phyloP scores from a whole-genome alignment of 1,139 yeast species.

The Candida sp. region DNA sequence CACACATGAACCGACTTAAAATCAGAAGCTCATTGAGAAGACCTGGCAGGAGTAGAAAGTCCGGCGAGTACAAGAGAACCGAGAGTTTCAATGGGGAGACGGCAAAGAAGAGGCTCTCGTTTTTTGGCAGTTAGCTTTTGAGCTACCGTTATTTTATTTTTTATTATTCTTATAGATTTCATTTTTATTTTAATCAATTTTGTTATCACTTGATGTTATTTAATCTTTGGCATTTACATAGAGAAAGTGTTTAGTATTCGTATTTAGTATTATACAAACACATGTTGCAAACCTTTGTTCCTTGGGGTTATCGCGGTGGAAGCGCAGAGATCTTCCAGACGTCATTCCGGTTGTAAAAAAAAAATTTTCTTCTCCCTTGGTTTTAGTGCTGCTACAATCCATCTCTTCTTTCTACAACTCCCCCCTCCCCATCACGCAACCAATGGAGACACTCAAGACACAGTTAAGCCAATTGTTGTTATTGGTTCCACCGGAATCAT shows the following conservation, averaged over 20 bases:
- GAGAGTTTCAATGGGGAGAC: constrained; percentile 31
- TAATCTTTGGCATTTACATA: constrained; percentile 1
- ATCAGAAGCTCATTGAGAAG: constrained; percentile 45
- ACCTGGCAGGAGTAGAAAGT: constrained; percentile 31
- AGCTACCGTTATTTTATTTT: not conserved
- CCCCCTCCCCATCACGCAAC: not conserved
- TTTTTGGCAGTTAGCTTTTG: constrained; percentile 24
- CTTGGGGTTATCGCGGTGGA: not conserved
- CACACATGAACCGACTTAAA: constrained; percentile 45
- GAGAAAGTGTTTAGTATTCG: not conserved
- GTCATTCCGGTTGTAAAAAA: not conserved
- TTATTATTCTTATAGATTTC: constrained; percentile 6
- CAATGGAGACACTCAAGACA: constrained; percentile 11
- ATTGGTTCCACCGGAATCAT: constrained; percentile 15
- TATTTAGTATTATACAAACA: not conserved
- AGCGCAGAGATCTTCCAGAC: too few relatives aligned
- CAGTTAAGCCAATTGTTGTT: constrained; percentile 15
- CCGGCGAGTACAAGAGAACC: constrained; percentile 38
- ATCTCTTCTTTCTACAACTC: not conserved
- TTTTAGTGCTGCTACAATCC: not conserved
- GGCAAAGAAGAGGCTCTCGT: constrained; percentile 32
- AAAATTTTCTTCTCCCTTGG: constrained; percentile 5
- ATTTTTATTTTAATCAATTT: not conserved
- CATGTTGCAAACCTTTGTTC: not conserved
- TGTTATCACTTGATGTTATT: not conserved